Evolutionary conservation across 73 alveolate species (phyloP).

Genomic region (Paramecium sonneborni): DNA sequence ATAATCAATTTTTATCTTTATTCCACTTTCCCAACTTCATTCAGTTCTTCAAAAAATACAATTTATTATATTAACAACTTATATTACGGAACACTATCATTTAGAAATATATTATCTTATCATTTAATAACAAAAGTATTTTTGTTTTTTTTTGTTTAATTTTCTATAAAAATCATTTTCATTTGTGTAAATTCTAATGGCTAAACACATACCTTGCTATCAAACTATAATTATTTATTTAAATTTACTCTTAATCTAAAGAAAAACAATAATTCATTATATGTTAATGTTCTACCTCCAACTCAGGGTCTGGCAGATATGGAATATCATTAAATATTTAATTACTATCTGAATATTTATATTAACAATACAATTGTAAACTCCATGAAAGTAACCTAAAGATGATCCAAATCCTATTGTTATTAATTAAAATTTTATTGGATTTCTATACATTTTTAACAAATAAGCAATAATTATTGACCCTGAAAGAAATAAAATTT

Average conservation of each 20-base stretch:
- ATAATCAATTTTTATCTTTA: background rate
- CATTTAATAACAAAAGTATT: too few species aligned
- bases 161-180: background rate
- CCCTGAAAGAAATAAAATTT: background rate
- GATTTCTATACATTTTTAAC: constrained; percentile 45
- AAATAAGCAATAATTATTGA: constrained; percentile 16
- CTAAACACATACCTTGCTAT: constrained; percentile 4
- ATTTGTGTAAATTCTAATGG: background rate
- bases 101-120: too few species aligned
- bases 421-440: constrained; percentile 36
- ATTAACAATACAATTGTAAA: background rate
- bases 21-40: background rate
- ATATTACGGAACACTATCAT: too few species aligned
- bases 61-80: too few species aligned
- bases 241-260: background rate
- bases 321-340: constrained; percentile 54
- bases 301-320: background rate
- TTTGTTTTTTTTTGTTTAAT: too few species aligned
- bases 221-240: background rate
- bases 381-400: constrained; percentile 42
- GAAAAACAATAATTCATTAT: constrained; percentile 38
- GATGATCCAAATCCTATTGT: constrained; percentile 37
- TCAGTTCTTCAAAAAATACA: too few species aligned
- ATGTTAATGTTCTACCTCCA: background rate
- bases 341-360: background rate